Evolutionary conservation across 2,329 filamentous ascomycete genomes (phyloP).

Genomic region (Colletotrichum sp.): DNA sequence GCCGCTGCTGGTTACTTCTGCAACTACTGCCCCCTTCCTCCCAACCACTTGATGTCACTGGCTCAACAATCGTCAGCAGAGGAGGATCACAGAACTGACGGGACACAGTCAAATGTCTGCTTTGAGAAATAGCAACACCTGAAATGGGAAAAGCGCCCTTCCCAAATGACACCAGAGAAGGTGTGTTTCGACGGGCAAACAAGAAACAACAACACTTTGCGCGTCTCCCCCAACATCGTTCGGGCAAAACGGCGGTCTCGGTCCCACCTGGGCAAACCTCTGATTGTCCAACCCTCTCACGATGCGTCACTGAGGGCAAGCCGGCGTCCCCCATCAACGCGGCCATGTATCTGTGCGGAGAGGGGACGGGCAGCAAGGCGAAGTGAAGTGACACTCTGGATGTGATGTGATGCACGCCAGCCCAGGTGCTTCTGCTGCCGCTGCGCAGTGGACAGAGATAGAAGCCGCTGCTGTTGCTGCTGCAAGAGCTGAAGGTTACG

Average conservation of each 20-base stretch:
- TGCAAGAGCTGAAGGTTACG: conserved; percentile 3
- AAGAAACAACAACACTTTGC: not conserved
- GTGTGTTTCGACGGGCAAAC: not conserved
- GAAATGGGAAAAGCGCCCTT: conserved; percentile 5
- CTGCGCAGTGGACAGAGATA: not conserved
- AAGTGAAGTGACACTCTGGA: not conserved
- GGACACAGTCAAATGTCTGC: not conserved
- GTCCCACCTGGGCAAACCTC: conserved; percentile 12
- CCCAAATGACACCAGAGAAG: not conserved
- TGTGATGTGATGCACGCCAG: not conserved
- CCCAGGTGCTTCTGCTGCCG: not conserved
- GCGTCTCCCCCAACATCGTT: not conserved
- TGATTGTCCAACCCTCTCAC: conserved; percentile 14
- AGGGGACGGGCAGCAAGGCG: not conserved
- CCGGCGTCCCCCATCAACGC: not conserved
- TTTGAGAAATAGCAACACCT: conserved; percentile 2
- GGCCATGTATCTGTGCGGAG: not conserved
- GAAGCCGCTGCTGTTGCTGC: not conserved
- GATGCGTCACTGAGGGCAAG: not conserved
- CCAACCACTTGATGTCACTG: not conserved
- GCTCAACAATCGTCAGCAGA: not conserved
- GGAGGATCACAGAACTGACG: not conserved
- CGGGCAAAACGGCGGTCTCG: conserved; percentile 8
- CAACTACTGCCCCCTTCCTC: not conserved
- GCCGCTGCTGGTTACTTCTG: not conserved